These are phyloP conservation scores for Barbarea vulgaris DNA, from an alignment of 345 rosid genomes.

Conservation along the genomic window DNA sequence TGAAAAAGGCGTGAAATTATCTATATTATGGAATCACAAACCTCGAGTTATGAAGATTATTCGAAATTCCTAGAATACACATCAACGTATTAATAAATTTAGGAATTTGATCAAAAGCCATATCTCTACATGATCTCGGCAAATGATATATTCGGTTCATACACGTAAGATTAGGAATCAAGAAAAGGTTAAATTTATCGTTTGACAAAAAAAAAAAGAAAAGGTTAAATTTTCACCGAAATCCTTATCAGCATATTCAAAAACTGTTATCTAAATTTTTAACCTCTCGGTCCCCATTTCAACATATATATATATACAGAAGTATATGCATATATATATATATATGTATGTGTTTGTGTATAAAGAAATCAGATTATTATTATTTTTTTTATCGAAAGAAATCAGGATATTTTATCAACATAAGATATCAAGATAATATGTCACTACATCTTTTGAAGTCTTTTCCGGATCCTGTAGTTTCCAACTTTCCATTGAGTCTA, in stretches of 20 bases:
- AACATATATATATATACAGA: not conserved
- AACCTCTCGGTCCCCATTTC: not conserved
- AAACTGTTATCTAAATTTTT: slow-evolving; percentile 8
- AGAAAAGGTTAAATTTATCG: not conserved
- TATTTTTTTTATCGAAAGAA: not conserved
- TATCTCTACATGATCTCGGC: slow-evolving; percentile 29
- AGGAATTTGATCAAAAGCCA: slow-evolving; percentile 25
- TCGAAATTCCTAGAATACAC: slow-evolving; percentile 19
- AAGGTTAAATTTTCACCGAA: slow-evolving; percentile 21
- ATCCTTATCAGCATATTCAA: slow-evolving; percentile 22
- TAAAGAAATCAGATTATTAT: not conserved
- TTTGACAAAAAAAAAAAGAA: no score
- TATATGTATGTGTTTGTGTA: not conserved
- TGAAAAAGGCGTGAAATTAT: not conserved
- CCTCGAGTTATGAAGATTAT: slow-evolving; percentile 7
- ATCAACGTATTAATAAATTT: slow-evolving; percentile 18
- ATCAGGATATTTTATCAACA: not conserved
- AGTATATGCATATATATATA: not conserved
- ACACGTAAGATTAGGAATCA: slow-evolving; percentile 23
- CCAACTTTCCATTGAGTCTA: no score
- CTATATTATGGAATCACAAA: not conserved
- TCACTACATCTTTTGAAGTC: not conserved
- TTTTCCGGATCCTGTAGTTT: no score
- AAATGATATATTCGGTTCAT: slow-evolving; percentile 21
- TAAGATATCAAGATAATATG: not conserved